These are phyloP conservation scores for Diaporthe longicolla DNA, from an alignment of 2,329 filamentous ascomycete species.

Conservation along the genomic window DNA sequence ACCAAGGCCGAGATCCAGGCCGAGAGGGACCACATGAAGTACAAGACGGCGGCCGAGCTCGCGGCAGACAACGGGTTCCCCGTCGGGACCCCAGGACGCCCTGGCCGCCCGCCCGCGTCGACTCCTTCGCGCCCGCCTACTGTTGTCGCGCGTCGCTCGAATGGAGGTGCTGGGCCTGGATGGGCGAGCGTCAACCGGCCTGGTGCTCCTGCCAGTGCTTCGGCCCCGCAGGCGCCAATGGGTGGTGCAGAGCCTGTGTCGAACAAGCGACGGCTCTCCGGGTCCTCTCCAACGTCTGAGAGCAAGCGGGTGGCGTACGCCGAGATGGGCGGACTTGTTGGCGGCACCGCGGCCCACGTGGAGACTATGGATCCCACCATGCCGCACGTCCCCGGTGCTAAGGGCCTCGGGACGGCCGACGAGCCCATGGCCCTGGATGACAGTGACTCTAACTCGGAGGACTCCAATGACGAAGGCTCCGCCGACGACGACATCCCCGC, in stretches of 20 bases:
- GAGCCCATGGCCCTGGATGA: constrained; percentile 42
- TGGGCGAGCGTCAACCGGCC: constrained; percentile 31
- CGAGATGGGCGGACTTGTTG: constrained; percentile 32
- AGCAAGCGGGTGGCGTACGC: constrained; percentile 38
- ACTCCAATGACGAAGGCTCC: constrained; percentile 33
- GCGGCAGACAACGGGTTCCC: constrained; percentile 28
- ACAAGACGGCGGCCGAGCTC: constrained; percentile 44
- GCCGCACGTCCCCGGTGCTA: neutral
- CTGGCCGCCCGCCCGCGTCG: neutral
- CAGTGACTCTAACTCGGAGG: constrained; percentile 48
- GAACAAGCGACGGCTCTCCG: constrained; percentile 29
- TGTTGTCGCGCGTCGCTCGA: neutral
- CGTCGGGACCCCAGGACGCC: neutral
- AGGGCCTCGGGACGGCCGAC: constrained; percentile 22
- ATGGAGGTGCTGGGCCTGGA: neutral
- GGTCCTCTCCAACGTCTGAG: neutral
- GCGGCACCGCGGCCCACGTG: constrained; percentile 15
- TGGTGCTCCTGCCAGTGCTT: neutral
- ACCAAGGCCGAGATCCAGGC: constrained; percentile 62
- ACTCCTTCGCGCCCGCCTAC: neutral
- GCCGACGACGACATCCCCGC: constrained; percentile 52
- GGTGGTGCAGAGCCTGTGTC: neutral
- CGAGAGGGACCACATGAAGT: constrained; percentile 57
- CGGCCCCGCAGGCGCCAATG: constrained; percentile 13
- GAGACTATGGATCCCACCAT: constrained; percentile 37